Conservation (phyloP, 2,329 filamentous ascomycete genomes). For the Aspergillus novofumigatus region DNA sequence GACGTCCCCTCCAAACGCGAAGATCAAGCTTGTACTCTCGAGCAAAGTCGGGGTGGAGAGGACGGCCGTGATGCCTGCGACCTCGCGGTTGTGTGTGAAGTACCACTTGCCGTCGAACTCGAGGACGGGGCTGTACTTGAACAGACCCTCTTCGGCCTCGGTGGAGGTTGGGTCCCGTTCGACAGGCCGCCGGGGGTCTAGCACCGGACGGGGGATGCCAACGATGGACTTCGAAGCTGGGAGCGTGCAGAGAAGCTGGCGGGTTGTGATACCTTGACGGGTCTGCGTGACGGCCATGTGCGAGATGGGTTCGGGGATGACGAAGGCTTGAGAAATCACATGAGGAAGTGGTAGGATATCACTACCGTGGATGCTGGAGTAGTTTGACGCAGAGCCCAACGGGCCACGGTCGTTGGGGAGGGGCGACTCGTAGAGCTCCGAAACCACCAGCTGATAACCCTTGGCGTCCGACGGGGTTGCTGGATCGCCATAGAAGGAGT, state of each 20-base stretch:
- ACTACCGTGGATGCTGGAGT: slow-evolving; percentile 69
- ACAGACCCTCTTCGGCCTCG: slow-evolving; percentile 79
- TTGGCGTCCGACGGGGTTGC: slow-evolving; percentile 54
- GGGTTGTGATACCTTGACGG: slow-evolving; percentile 81
- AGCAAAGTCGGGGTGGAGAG: slow-evolving; percentile 73
- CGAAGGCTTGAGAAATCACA: slow-evolving; percentile 73
- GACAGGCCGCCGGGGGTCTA: slow-evolving; percentile 83
- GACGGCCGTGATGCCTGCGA: slow-evolving; percentile 69
- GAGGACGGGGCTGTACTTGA: slow-evolving; percentile 69
- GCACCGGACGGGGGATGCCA: slow-evolving; percentile 69
- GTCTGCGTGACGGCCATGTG: slow-evolving; percentile 83
- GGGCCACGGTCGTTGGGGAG: slow-evolving; percentile 79
- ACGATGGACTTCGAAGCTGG: slow-evolving; percentile 70
- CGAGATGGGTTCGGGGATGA: slow-evolving; percentile 74
- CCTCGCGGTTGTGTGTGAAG: slow-evolving; percentile 76
- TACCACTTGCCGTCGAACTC: slow-evolving; percentile 80
- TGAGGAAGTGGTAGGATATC: slow-evolving; percentile 62
- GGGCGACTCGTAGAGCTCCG: slow-evolving; percentile 86
- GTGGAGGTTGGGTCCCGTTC: slow-evolving; percentile 74
- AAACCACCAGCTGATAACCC: slow-evolving; percentile 79
- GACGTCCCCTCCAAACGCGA: slow-evolving; percentile 80
- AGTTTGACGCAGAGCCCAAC: slow-evolving; percentile 65
- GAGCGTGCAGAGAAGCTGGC: slow-evolving; percentile 75
- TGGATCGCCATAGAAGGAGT: slow-evolving; percentile 65
- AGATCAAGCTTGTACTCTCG: slow-evolving; percentile 86